Evolutionary conservation across 441 rosid genomes (phyloP).

Genomic region (Isatis lusitanica): DNA sequence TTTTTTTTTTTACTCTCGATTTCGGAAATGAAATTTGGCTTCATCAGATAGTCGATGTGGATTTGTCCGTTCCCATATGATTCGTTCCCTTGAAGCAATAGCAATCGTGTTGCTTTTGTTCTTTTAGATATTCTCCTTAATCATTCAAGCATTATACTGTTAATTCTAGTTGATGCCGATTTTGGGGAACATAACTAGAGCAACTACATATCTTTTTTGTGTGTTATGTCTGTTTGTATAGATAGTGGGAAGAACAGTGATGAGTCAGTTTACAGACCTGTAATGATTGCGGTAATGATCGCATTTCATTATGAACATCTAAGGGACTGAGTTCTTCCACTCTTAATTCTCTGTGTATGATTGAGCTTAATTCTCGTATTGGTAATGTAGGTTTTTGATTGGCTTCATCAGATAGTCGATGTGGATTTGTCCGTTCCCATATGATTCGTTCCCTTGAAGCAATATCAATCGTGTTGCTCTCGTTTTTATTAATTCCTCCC

Average conservation of each 20-base stretch:
- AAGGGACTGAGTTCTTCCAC: slow-evolving; percentile 61
- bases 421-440: slow-evolving; percentile 61
- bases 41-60: slow-evolving; percentile 80
- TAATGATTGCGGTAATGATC: slow-evolving; percentile 85
- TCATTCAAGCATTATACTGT: slow-evolving; percentile 5
- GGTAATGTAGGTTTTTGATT: neutral
- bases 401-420: slow-evolving; percentile 81
- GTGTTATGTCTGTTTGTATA: neutral
- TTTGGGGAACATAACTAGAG: slow-evolving; percentile 30
- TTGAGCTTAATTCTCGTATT: neutral
- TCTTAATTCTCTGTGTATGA: no score
- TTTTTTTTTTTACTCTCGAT: neutral
- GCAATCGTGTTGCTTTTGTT: slow-evolving; percentile 46
- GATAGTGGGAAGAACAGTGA: slow-evolving; percentile 41
- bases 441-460: slow-evolving; percentile 90
- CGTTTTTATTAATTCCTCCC: neutral
- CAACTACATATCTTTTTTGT: slow-evolving; percentile 42
- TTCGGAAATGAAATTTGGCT: slow-evolving; percentile 37
- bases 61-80: slow-evolving; percentile 53
- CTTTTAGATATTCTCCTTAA: neutral
- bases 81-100: slow-evolving; percentile 90
- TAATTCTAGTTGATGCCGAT: slow-evolving; percentile 12
- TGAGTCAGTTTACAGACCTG: slow-evolving; percentile 84
- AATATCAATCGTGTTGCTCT: slow-evolving; percentile 54
- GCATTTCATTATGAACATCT: slow-evolving; percentile 72